Evolutionary conservation across 371 early-diverging fungal genomes (phyloP), one percentile per base, ranked within the genome.

Genomic region (Mortierella sp.): DNA sequence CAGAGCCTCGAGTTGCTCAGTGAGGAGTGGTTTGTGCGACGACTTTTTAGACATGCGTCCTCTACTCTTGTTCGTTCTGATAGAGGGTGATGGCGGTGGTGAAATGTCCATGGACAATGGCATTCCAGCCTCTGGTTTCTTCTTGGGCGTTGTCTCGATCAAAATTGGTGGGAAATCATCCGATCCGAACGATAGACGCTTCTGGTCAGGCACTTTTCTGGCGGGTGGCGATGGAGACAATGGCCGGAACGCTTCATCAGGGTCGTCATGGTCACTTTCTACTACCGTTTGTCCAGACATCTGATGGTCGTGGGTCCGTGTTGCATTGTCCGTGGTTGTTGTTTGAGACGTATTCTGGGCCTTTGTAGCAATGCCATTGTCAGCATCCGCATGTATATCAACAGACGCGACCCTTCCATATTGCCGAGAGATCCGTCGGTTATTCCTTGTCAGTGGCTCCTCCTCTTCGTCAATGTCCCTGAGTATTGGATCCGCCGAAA

Each of bases 101-200:
- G 62, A 24, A 0, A 47, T 49, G 5, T 65, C 72, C 41, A 48
- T 24, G 13, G 66, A 57, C 2, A 34, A 13, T 1, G 73, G 73
- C 64, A 67, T 53, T 16, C 73, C 73, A 19, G 73, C 73, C 27
- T 73, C 73, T 2, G 73, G 73, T 12, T 49, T 67, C 56, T 50
- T 73, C 23, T 19, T 48, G 8, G 73, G 73, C 1, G 73, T 52
- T 2, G 31, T 30, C 21, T 53, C 58, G 2, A 66, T 10, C 18
- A 51, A 12, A 50, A 71, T 64, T 8, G 64, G 61, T n/a, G 54
- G 48, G 4, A 57, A 18, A 2, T 45, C 53, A 23, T 54, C 54
- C 26, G 24, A 45, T 3, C 51, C 51, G 16, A 41, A 19, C 24
- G 61, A 55, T 31, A 51, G 8, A 18, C 28, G 14, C 10, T n/a